A percentile compares a stretch with the other conserved stretches of the same genome.
These are phyloP conservation scores for Amanita rubescens DNA, from an alignment of 768 basidiomycete species.

Conservation along the genomic window DNA sequence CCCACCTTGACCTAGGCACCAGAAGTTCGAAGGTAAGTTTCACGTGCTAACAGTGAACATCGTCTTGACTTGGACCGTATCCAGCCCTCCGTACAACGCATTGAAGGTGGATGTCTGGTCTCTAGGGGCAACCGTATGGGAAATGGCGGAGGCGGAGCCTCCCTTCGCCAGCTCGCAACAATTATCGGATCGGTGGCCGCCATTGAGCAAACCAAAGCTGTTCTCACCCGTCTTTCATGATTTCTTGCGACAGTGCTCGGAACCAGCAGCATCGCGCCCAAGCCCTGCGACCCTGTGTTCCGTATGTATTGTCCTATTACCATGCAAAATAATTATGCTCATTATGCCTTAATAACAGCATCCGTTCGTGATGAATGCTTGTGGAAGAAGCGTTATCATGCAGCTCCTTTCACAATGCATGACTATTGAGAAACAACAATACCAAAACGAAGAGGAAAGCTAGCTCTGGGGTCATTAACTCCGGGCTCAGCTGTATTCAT, in stretches of 20 bases:
- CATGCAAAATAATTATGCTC: neutral
- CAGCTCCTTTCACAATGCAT: slow-evolving; percentile 62
- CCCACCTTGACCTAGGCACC: slow-evolving; percentile 41
- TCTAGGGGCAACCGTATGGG: slow-evolving; percentile 79
- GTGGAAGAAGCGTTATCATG: slow-evolving; percentile 59
- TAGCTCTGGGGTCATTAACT: neutral
- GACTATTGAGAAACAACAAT: slow-evolving; percentile 48
- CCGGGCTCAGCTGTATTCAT: neutral
- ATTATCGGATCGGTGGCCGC: slow-evolving; percentile 58
- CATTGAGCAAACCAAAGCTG: slow-evolving; percentile 46
- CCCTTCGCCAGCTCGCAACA: slow-evolving; percentile 59
- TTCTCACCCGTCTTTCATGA: slow-evolving; percentile 68
- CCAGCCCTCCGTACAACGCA: slow-evolving; percentile 61
- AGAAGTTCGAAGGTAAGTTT: slow-evolving; percentile 61
- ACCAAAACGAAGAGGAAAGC: slow-evolving; percentile 14
- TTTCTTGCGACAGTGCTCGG: slow-evolving; percentile 61
- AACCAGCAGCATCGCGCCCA: slow-evolving; percentile 51
- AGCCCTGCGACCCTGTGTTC: slow-evolving; percentile 47
- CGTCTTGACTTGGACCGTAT: neutral
- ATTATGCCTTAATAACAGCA: slow-evolving; percentile 29
- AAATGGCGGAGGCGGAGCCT: slow-evolving; percentile 67
- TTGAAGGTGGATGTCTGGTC: slow-evolving; percentile 79
- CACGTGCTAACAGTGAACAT: too few relatives aligned
- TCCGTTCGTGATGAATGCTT: slow-evolving; percentile 59
- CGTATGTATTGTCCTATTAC: slow-evolving; percentile 29